Evolutionary conservation across 202 grass and related monocot species (phyloP).

Genomic region (Cymbopogon flexuosus): DNA sequence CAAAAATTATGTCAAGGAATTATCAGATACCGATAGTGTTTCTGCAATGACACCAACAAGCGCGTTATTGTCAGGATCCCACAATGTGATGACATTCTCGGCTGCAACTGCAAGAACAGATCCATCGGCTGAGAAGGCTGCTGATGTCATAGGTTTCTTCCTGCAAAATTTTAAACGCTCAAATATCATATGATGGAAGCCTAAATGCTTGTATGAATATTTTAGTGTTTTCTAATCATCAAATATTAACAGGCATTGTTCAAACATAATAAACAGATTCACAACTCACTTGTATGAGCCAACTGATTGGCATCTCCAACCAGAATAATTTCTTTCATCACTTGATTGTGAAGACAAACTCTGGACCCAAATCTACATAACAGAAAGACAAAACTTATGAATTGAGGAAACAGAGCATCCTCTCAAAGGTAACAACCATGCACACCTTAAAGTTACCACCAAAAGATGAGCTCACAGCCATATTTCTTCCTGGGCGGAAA

Average conservation of each 20-base stretch:
- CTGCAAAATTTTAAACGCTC: constrained; percentile 38
- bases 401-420: constrained; percentile 26
- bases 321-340: constrained; percentile 48
- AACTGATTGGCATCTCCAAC: constrained; percentile 95
- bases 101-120: constrained; percentile 93
- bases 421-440: constrained; percentile 25
- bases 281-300: constrained; percentile 84
- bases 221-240: not conserved
- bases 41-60: constrained; percentile 88
- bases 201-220: not conserved
- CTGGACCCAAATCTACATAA: constrained; percentile 61
- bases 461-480: constrained; percentile 76
- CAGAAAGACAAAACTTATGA: constrained; percentile 14
- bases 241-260: not conserved
- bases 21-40: constrained; percentile 66
- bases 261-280: constrained; percentile 19
- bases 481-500: constrained; percentile 65
- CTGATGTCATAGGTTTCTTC: constrained; percentile 74
- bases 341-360: constrained; percentile 33
- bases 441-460: constrained; percentile 89
- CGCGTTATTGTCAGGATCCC: constrained; percentile 74
- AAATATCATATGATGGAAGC: not conserved
- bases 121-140: constrained; percentile 83
- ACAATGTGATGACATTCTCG: constrained; percentile 73
- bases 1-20: not conserved